A percentile compares a stretch with the other conserved stretches of the same genome.
phyloP scores from a whole-genome alignment of 306 rosid genomes.

The Arachis hypogaea region DNA sequence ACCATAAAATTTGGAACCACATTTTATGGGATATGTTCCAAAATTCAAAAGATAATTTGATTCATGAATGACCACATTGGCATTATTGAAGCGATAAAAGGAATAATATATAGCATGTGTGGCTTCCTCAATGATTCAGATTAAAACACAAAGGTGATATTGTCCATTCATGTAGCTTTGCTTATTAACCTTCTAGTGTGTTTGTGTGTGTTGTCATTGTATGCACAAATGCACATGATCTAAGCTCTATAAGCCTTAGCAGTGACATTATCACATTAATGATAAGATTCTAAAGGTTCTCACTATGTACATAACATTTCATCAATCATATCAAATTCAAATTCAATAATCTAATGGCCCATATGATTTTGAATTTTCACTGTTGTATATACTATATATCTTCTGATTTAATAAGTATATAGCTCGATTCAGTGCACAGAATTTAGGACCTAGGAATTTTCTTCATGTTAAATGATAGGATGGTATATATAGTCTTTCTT shows the following conservation, averaged over 20 bases:
- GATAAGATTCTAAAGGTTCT: background rate
- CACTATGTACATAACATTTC: background rate
- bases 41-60: slow-evolving; percentile 1
- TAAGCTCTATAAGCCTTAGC: background rate
- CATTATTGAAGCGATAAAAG: slow-evolving; percentile 15
- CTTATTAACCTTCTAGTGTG: background rate
- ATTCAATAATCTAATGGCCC: background rate
- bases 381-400: background rate
- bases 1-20: too few relatives aligned
- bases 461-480: background rate
- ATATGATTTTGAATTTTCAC: background rate
- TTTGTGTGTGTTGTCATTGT: slow-evolving; percentile 8
- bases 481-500: background rate
- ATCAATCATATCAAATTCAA: background rate
- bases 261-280: background rate
- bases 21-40: background rate
- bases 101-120: slow-evolving; percentile 4
- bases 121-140: background rate
- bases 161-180: slow-evolving; percentile 1
- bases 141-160: slow-evolving; percentile 25
- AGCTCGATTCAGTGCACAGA: background rate
- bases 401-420: background rate
- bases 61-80: background rate
- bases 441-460: background rate
- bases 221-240: slow-evolving; percentile 24